phyloP scores from a whole-genome alignment of 1,284 basidiomycete genomes.

The Rhizoctonia solani region DNA sequence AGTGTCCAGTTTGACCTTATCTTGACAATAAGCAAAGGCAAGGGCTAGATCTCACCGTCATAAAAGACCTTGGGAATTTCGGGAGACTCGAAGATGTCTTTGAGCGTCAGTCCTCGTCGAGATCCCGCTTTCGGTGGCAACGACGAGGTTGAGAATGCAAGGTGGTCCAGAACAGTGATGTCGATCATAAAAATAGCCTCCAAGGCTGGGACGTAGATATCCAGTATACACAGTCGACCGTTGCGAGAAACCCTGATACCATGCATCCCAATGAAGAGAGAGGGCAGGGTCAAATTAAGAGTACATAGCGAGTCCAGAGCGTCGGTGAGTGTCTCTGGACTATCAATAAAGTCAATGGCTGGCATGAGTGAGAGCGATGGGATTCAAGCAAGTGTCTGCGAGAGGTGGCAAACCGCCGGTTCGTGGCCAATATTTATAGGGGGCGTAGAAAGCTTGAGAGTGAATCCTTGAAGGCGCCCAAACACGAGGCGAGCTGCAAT shows the following conservation, averaged over 20 bases:
- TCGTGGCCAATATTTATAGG: slow-evolving; percentile 11
- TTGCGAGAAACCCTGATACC: slow-evolving; percentile 28
- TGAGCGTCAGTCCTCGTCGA: slow-evolving; percentile 15
- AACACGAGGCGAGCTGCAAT: slow-evolving; percentile 16
- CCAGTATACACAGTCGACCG: slow-evolving; percentile 17
- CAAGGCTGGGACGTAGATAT: slow-evolving; percentile 10
- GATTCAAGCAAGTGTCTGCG: not conserved
- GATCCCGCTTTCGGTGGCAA: slow-evolving; percentile 4
- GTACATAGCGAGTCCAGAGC: slow-evolving; percentile 15
- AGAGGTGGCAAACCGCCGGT: not conserved
- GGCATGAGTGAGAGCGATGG: not conserved
- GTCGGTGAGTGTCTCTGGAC: slow-evolving; percentile 10
- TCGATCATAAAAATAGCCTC: slow-evolving; percentile 10
- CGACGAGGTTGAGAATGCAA: slow-evolving; percentile 13
- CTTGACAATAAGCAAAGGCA: not conserved
- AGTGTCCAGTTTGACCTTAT: not conserved
- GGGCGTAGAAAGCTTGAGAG: not conserved
- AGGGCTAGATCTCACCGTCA: slow-evolving; percentile 17
- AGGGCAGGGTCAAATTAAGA: not conserved
- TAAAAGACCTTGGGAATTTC: slow-evolving; percentile 29
- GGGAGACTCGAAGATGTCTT: slow-evolving; percentile 17
- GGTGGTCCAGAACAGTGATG: slow-evolving; percentile 16
- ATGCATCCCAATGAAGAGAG: slow-evolving; percentile 16
- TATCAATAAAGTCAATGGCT: slow-evolving; percentile 13
- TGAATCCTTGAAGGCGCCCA: slow-evolving; percentile 9